A percentile compares a stretch with the other conserved stretches of the same genome.
phyloP scores from a whole-genome alignment of 345 rosid genomes.

The Limnanthes douglasii region DNA sequence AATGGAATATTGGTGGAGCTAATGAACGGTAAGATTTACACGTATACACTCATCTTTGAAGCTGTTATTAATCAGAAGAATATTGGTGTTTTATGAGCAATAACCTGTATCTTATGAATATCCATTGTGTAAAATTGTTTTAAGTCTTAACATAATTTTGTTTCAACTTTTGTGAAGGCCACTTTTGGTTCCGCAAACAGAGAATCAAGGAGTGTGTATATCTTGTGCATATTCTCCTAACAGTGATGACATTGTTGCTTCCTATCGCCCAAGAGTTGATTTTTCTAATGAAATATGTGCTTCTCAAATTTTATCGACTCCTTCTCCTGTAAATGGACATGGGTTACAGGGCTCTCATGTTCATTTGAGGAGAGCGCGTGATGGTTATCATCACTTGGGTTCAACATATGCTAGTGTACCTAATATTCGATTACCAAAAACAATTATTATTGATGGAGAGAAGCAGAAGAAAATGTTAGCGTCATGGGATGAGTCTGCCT shows the following conservation, averaged over 20 bases:
- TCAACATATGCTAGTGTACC: conserved; percentile 32
- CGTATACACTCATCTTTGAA: conserved; percentile 2
- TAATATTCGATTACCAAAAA: conserved; percentile 51
- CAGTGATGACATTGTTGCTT: conserved; percentile 45
- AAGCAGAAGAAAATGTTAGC: conserved; percentile 30
- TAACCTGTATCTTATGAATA: neutral
- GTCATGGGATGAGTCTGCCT: conserved; percentile 46
- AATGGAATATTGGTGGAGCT: conserved; percentile 44
- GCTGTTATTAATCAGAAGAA: neutral
- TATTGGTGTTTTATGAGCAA: neutral
- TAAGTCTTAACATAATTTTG: neutral
- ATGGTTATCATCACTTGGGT: conserved; percentile 22
- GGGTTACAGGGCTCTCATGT: conserved; percentile 42
- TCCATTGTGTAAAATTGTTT: neutral
- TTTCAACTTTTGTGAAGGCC: conserved; percentile 30
- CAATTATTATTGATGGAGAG: conserved; percentile 34
- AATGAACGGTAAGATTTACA: conserved; percentile 38
- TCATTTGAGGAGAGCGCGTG: conserved; percentile 31
- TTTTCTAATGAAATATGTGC: conserved; percentile 16
- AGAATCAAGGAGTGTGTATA: conserved; percentile 62
- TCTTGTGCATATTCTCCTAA: conserved; percentile 48
- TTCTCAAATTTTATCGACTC: conserved; percentile 31
- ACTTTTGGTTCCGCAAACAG: conserved; percentile 33
- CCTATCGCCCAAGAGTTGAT: conserved; percentile 62
- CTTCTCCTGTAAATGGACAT: conserved; percentile 23